These are phyloP conservation scores for Calonectria fujianensis DNA, from an alignment of 2,329 filamentous ascomycete genomes.

Conservation along the genomic window DNA sequence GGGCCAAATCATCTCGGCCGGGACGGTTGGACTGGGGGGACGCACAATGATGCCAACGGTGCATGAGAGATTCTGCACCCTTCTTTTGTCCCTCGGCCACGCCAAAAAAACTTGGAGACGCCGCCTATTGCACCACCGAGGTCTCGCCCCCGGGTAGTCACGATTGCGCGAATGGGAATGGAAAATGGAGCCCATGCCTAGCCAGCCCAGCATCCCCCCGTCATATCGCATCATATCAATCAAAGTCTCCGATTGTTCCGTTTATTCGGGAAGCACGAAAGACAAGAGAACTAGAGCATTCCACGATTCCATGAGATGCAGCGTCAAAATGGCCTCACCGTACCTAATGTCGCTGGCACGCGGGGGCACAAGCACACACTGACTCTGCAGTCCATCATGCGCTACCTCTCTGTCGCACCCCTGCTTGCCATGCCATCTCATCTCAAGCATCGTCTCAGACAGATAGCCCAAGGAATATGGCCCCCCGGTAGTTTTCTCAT, in stretches of 20 bases:
- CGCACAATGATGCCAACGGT: slow-evolving; percentile 35
- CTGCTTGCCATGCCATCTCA: slow-evolving; percentile 21
- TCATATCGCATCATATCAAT: neutral
- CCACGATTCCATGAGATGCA: slow-evolving; percentile 41
- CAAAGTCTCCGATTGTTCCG: neutral
- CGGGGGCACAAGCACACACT: neutral
- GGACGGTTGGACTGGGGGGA: slow-evolving; percentile 2
- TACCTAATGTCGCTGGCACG: slow-evolving; percentile 25
- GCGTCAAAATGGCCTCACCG: slow-evolving; percentile 51
- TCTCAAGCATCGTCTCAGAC: slow-evolving; percentile 11
- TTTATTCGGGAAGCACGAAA: neutral
- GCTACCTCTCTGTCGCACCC: neutral
- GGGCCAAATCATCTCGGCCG: slow-evolving; percentile 20
- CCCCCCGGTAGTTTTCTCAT: neutral
- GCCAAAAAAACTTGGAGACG: neutral
- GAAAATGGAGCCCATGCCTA: neutral
- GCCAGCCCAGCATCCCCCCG: too few relatives aligned
- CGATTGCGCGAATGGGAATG: neutral
- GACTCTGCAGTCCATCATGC: slow-evolving; percentile 17
- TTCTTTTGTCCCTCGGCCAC: neutral
- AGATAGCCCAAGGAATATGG: neutral
- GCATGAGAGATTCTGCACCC: slow-evolving; percentile 31
- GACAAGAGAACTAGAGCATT: slow-evolving; percentile 2
- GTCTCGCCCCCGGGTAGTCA: too few relatives aligned
- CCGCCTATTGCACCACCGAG: neutral